Evolutionary conservation across 257 asterid species (phyloP).

Genomic region (Cruciata laevipes): DNA sequence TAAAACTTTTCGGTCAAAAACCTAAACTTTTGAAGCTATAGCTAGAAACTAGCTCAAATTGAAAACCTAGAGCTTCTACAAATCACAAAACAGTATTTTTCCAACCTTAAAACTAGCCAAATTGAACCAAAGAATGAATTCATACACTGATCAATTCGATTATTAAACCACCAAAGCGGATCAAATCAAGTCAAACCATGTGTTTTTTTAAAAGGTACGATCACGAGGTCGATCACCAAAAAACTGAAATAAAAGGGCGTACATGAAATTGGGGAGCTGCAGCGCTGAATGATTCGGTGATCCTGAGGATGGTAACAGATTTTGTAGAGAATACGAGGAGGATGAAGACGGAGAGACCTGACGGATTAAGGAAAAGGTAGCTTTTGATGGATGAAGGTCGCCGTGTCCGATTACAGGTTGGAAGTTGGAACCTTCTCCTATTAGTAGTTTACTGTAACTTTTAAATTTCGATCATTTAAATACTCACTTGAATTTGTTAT

Average conservation of each 20-base stretch:
- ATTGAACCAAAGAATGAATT: background rate
- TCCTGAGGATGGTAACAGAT: background rate
- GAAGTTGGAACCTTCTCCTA: background rate
- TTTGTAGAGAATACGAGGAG: background rate
- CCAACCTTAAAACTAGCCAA: background rate
- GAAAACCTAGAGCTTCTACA: background rate
- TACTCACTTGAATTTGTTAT: background rate
- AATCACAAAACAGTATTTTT: background rate
- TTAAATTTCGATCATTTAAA: too few relatives aligned
- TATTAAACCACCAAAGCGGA: background rate
- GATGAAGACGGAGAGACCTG: background rate
- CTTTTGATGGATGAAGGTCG: background rate
- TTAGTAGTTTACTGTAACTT: background rate
- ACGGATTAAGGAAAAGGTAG: background rate
- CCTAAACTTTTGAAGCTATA: background rate
- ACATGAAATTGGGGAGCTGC: background rate
- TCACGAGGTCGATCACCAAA: background rate
- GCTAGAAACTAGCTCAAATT: background rate
- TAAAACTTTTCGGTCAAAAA: too few relatives aligned
- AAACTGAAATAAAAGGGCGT: background rate
- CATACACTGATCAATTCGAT: background rate
- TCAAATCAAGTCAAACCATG: background rate
- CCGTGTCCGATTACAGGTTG: background rate
- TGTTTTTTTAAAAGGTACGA: background rate
- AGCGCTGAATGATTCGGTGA: background rate